These are phyloP conservation scores for Bipolaris sorokiniana DNA, from an alignment of 2,329 filamentous ascomycete species.

Conservation along the genomic window DNA sequence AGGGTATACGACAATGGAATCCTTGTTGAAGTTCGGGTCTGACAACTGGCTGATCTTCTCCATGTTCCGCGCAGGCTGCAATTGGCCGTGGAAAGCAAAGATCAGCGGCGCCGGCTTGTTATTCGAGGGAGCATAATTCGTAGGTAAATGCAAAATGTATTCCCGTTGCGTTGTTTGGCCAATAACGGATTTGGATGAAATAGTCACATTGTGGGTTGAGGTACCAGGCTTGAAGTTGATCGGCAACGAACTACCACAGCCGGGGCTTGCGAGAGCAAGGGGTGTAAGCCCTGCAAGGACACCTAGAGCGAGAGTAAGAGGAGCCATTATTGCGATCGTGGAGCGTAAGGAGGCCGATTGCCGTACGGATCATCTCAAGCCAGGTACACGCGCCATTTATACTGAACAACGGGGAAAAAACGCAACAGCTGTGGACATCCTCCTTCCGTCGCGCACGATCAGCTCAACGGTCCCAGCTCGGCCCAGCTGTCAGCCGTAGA, in stretches of 20 bases:
- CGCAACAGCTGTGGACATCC: neutral
- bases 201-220: conserved; percentile 27
- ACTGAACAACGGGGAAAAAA: neutral
- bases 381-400: neutral
- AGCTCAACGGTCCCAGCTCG: neutral
- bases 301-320: neutral
- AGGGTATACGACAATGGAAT: conserved; percentile 31
- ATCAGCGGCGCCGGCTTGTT: conserved; percentile 23
- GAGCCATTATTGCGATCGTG: neutral
- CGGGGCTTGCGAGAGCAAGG: conserved; percentile 14
- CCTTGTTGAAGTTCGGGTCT: conserved; percentile 23
- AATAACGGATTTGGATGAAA: conserved; percentile 23
- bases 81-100: conserved; percentile 28
- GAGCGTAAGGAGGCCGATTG: neutral
- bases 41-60: conserved; percentile 31
- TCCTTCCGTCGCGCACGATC: neutral
- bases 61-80: conserved; percentile 27
- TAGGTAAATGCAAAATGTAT: conserved; percentile 28
- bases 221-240: conserved; percentile 20
- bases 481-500: neutral
- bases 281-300: neutral
- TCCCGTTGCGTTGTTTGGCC: conserved; percentile 22
- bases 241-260: conserved; percentile 23
- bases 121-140: conserved; percentile 20
- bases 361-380: neutral